Base-by-base conservation (phyloP, 1,284 basidiomycete species). In the Ustilago hordei region DNA sequence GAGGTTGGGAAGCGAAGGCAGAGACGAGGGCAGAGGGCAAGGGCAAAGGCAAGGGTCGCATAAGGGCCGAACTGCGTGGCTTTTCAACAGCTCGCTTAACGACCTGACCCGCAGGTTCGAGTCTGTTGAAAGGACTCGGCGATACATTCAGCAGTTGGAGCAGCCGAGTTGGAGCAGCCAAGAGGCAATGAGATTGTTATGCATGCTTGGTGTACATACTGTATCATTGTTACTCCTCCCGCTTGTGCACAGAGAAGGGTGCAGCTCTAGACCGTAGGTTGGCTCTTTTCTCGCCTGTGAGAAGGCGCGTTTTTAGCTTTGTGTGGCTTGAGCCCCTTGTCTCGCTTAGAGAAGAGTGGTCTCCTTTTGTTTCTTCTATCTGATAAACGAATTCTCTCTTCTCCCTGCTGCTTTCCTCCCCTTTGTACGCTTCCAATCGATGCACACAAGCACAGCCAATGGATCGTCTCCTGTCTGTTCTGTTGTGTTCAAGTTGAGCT, bases 81-180 rank as follows among this genome's bases (percentile, higher is more conserved):
- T 35, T 55, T 55, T 50, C 45, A 55, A 63, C 61, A 63, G 61
- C 61, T 63, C 61, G 61, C 61, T 35, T 56, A 63, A 32, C 31
- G 31, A n/a, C 32, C 39, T 32, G 35, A 54, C 35, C 36, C 61
- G 39, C 28, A 54, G 48, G 38, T 35, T 41, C 36, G 9, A 55
- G 15, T n/a, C 17, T 19, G 43, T 1, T 15, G 13, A 41, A 17
- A 41, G 39, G n/a, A 45, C 3, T 19, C 4, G n/a, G 19, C 19
- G 19, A 19, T 19, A 19, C 19, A 45, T 5, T 19, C 12, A 13
- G 39, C 39, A 15, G 12, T 4, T 41, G 12, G 39, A 41, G n/a
- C n/a, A n/a, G n/a, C n/a, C n/a, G 47, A 57, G 45, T 32, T 8
- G 35, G 5, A 39, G 8, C 63, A 52, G 28, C 54, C 47, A 45